These are phyloP conservation scores for Pezicula neosporulosa DNA, from an alignment of 2,329 filamentous ascomycete genomes.

Conservation along the genomic window DNA sequence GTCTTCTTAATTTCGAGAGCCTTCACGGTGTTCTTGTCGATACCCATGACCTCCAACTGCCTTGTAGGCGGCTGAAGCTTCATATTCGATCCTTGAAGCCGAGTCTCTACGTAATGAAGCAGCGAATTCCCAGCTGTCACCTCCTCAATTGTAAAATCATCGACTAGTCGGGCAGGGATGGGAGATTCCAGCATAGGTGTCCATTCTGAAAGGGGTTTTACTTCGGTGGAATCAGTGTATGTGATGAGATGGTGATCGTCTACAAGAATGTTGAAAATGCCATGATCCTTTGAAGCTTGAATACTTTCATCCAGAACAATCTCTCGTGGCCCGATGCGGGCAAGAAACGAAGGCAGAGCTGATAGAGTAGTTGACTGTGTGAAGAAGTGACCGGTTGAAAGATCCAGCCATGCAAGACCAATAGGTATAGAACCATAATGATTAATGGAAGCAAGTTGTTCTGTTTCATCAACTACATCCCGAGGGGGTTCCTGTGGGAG, in stretches of 20 bases:
- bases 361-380: slow-evolving; percentile 72
- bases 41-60: slow-evolving; percentile 78
- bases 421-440: slow-evolving; percentile 39
- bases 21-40: slow-evolving; percentile 88
- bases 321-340: slow-evolving; percentile 80
- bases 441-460: background rate
- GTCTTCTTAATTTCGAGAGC: slow-evolving; percentile 88
- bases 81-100: slow-evolving; percentile 73
- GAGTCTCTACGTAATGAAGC: slow-evolving; percentile 79
- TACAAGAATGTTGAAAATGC: slow-evolving; percentile 63
- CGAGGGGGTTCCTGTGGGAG: slow-evolving; percentile 12
- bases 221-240: slow-evolving; percentile 51
- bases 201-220: slow-evolving; percentile 54
- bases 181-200: slow-evolving; percentile 71
- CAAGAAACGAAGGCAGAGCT: slow-evolving; percentile 74
- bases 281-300: slow-evolving; percentile 53
- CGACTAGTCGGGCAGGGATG: slow-evolving; percentile 48
- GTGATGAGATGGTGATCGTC: slow-evolving; percentile 76
- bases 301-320: slow-evolving; percentile 71
- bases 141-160: slow-evolving; percentile 65
- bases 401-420: slow-evolving; percentile 89
- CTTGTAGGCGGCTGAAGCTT: slow-evolving; percentile 80
- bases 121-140: slow-evolving; percentile 73
- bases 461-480: background rate
- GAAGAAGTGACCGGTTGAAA: slow-evolving; percentile 92